A percentile compares a stretch with the other conserved stretches of the same genome.
Evolutionary conservation across 2,329 filamentous ascomycete species (phyloP).

Genomic region (Colletotrichum australisinense): DNA sequence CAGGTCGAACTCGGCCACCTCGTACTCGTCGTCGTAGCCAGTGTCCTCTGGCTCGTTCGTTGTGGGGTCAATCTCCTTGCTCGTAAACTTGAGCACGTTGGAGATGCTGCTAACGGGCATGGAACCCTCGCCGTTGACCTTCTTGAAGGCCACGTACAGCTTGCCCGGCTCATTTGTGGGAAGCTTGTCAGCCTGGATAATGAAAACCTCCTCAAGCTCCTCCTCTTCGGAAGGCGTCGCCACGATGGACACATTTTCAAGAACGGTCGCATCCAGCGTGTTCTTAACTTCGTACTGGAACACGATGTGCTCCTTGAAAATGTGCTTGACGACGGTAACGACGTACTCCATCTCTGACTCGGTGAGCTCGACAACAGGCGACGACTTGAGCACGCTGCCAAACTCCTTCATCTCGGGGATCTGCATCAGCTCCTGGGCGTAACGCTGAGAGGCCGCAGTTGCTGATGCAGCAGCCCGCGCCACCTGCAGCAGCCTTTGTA

Average conservation of each 20-base stretch:
- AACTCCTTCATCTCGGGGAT: slow-evolving; percentile 94
- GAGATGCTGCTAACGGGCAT: slow-evolving; percentile 86
- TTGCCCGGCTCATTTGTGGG: slow-evolving; percentile 88
- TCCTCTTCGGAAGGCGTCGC: slow-evolving; percentile 85
- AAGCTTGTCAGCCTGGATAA: slow-evolving; percentile 87
- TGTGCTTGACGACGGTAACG: slow-evolving; percentile 91
- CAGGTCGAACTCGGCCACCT: slow-evolving; percentile 93
- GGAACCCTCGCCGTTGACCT: slow-evolving; percentile 78
- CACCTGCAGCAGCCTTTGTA: slow-evolving; percentile 75
- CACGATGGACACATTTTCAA: slow-evolving; percentile 89
- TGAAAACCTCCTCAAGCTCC: slow-evolving; percentile 90
- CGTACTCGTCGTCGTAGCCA: slow-evolving; percentile 98
- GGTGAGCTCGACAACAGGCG: slow-evolving; percentile 85
- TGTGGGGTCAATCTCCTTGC: slow-evolving; percentile 96
- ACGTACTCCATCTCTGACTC: slow-evolving; percentile 99
- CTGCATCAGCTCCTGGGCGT: slow-evolving; percentile 85
- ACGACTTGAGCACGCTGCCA: slow-evolving; percentile 92
- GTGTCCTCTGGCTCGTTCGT: slow-evolving; percentile 92
- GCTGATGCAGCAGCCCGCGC: slow-evolving; percentile 81
- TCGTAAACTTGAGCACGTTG: slow-evolving; percentile 95
- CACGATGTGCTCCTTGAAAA: slow-evolving; percentile 97
- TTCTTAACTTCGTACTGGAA: slow-evolving; percentile 98
- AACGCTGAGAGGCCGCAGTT: slow-evolving; percentile 85
- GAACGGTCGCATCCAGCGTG: slow-evolving; percentile 88
- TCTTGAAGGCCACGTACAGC: slow-evolving; percentile 95